Base-by-base conservation (phyloP, 805 yeast species). In the baker's yeast (Saccharomyces cerevisiae) region DNA sequence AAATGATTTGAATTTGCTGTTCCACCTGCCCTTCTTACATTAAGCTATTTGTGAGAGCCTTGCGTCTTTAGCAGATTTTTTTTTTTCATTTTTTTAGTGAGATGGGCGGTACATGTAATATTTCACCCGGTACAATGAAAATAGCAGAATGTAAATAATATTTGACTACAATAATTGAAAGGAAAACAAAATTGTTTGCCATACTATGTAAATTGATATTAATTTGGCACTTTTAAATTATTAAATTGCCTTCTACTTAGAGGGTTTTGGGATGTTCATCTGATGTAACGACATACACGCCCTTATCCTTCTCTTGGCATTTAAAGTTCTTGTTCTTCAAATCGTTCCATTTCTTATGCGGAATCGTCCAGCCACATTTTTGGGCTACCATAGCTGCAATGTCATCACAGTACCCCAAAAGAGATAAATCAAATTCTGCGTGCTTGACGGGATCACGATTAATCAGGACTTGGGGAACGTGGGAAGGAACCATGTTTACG, bases 351-450 rank as follows among this genome's bases (percentile, higher is more conserved):
- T 77, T 75, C 9, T 73, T 65, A 62, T 85, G 89, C 1, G 79
- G 72, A 50, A 87, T 74, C 3, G 73, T 70, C 91, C 91, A 85
- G 2, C 77, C 77, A 48, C 87, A 70, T 54, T 74, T 73, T 27
- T 79, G 77, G 46, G 82, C 74, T 0, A 90, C 70, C 67, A 81
- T 80, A 24, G 84, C 80, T 8, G 87, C 89, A 11, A 80, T 87
- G 59, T 87, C 90, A 65, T 91, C 97, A 69, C 96, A 88, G 59
- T 77, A 80, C 0, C 97, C 97, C 30, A 90, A 68, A 14, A 91
- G 66, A 13, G 82, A 80, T 27, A 88, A 78, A 67, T 90, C 97
- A 68, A 90, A 90, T 61, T 85, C 87, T 49, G 84, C 79, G 62
- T 87, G 95, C 46, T 76, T 76, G 17, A 88, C 83, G 0, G 88